phyloP scores from a whole-genome alignment of 176 grass and related monocot genomes.

The Musa troglodytarum region DNA sequence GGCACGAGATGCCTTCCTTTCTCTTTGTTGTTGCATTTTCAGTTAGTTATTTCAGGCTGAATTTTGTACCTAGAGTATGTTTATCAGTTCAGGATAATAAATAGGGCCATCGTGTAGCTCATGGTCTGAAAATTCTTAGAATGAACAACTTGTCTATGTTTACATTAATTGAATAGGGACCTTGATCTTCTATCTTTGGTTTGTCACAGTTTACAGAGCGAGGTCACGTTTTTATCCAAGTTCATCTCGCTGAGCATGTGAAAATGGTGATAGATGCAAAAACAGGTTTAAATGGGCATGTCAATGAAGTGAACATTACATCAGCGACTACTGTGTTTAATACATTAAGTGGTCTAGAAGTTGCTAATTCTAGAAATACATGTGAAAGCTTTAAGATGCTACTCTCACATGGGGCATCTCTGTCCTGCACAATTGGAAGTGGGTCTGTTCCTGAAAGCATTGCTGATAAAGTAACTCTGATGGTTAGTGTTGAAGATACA shows the following conservation, averaged over 20 bases:
- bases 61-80: neutral
- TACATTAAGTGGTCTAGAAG: constrained; percentile 84
- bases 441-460: neutral
- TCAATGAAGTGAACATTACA: constrained; percentile 1
- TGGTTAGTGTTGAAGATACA: constrained; percentile 94
- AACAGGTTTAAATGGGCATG: constrained; percentile 9
- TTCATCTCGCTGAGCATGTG: constrained; percentile 73
- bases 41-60: constrained; percentile 15
- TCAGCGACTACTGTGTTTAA: constrained; percentile 34
- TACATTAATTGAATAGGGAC: constrained; percentile 1
- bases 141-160: neutral
- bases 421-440: constrained; percentile 29
- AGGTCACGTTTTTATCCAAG: constrained; percentile 97
- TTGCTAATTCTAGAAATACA: constrained; percentile 73
- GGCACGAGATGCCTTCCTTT: neutral
- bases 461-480: constrained; percentile 60
- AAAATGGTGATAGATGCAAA: constrained; percentile 63
- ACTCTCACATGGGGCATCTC: constrained; percentile 39
- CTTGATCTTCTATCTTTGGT: constrained; percentile 1
- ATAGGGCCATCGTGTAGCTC: too few species aligned
- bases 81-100: neutral
- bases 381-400: constrained; percentile 85
- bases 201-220: constrained; percentile 69
- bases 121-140: neutral
- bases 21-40: neutral